A percentile compares a stretch with the other conserved stretches of the same genome.
Conservation (phyloP, 345 rosid species). For the Leavenworthia alabamica region DNA sequence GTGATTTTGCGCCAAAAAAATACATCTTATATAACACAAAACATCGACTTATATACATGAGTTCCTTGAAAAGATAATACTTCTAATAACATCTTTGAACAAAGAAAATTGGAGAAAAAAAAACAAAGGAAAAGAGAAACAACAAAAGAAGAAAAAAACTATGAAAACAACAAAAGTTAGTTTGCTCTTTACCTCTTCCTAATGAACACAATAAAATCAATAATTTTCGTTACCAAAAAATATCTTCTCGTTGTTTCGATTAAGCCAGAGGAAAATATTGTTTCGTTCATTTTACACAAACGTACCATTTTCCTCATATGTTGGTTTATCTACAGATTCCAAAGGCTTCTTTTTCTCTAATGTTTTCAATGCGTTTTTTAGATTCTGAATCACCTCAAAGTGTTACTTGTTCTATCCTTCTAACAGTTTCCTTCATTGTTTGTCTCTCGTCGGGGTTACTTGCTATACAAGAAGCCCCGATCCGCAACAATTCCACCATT, state of each 20-base stretch:
- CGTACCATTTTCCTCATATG: slow-evolving; percentile 5
- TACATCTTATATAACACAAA: not conserved
- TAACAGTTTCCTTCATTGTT: slow-evolving; percentile 45
- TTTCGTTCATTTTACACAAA: not conserved
- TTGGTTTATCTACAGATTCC: slow-evolving; percentile 10
- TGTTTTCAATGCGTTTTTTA: not conserved
- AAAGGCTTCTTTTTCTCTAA: not conserved
- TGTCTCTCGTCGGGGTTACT: slow-evolving; percentile 40
- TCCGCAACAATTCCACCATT: slow-evolving; percentile 44
- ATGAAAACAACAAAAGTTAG: not conserved
- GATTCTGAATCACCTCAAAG: not conserved
- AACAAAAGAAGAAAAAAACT: not conserved
- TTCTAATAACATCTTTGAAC: not conserved
- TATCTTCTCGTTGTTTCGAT: not conserved
- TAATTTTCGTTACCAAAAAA: not conserved
- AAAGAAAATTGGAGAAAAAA: not conserved
- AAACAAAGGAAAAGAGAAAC: not conserved
- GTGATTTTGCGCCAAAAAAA: not conserved
- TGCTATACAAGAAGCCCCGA: slow-evolving; percentile 57
- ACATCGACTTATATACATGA: slow-evolving; percentile 7
- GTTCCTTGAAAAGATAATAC: not conserved
- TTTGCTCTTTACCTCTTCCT: not conserved
- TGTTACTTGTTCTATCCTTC: slow-evolving; percentile 46
- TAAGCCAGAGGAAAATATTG: not conserved
- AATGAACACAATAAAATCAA: not conserved